A percentile compares a stretch with the other conserved stretches of the same genome.
Evolutionary conservation across 2,329 filamentous ascomycete species (phyloP).

Genomic region (Beauveria caledonica): DNA sequence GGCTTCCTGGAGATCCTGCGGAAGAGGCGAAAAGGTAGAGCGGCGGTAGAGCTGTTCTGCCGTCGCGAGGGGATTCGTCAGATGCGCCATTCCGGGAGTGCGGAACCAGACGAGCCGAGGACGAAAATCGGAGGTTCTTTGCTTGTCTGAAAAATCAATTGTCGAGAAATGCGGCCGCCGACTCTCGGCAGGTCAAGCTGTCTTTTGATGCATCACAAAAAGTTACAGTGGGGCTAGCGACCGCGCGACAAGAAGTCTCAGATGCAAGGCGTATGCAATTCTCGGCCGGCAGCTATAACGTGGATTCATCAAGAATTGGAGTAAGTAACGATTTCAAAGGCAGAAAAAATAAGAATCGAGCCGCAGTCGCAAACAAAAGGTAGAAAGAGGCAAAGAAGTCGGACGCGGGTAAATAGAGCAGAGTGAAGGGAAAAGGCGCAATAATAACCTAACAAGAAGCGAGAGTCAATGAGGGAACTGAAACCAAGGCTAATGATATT

Average conservation of each 20-base stretch:
- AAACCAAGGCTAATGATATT: no score
- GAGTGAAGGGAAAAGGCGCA: no score
- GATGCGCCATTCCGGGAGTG: slow-evolving; percentile 40
- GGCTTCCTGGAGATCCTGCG: slow-evolving; percentile 61
- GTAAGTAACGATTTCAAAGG: no score
- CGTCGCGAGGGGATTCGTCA: slow-evolving; percentile 65
- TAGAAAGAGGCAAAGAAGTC: no score
- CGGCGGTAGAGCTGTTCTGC: slow-evolving; percentile 58
- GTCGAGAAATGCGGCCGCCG: not conserved
- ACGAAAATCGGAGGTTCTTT: not conserved
- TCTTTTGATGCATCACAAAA: not conserved
- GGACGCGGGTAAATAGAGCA: no score
- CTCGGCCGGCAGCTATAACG: no score
- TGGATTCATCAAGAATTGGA: no score
- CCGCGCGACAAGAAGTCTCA: not conserved
- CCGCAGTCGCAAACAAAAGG: no score
- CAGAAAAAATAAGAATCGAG: no score
- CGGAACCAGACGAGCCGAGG: not conserved
- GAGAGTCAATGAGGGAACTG: no score
- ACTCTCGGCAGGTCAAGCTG: not conserved
- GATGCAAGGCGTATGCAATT: no score
- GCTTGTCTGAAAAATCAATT: not conserved
- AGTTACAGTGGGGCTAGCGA: slow-evolving; percentile 2
- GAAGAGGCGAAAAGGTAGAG: slow-evolving; percentile 48
- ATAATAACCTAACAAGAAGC: no score